Conservation (phyloP, 2,329 filamentous ascomycete species). For the Parasarocladium wereldwijsianum region DNA sequence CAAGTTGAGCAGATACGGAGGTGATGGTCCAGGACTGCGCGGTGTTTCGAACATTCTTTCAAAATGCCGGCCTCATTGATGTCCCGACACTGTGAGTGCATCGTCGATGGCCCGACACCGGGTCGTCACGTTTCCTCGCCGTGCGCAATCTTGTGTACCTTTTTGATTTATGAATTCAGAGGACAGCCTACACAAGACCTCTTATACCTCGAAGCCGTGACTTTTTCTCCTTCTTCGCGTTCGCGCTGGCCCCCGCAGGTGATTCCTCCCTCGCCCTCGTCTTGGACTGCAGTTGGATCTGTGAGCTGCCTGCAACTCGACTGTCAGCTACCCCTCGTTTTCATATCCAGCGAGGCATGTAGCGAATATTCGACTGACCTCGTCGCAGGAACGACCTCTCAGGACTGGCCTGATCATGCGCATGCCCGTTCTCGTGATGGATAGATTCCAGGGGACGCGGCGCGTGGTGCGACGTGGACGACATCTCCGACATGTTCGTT, state of each 20-base stretch:
- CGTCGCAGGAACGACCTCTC: slow-evolving; percentile 30
- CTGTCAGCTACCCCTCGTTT: slow-evolving; percentile 1
- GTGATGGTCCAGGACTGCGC: too few relatives aligned
- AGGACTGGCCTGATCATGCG: slow-evolving; percentile 15
- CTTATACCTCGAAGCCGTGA: slow-evolving; percentile 25
- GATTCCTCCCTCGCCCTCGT: slow-evolving; percentile 24
- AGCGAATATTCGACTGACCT: slow-evolving; percentile 20
- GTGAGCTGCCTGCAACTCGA: slow-evolving; percentile 25
- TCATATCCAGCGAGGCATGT: neutral
- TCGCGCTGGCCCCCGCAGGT: slow-evolving; percentile 17
- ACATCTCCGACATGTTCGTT: slow-evolving; percentile 24
- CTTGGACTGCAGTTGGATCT: slow-evolving; percentile 23
- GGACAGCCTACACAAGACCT: slow-evolving; percentile 22
- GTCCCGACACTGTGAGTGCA: too few relatives aligned
- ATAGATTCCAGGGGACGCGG: slow-evolving; percentile 23
- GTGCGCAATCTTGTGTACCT: too few relatives aligned
- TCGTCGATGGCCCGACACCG: too few relatives aligned
- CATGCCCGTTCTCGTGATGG: slow-evolving; percentile 11
- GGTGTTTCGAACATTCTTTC: too few relatives aligned
- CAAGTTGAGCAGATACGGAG: too few relatives aligned
- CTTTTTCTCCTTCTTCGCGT: slow-evolving; percentile 22
- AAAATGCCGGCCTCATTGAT: too few relatives aligned
- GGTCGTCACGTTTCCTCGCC: too few relatives aligned
- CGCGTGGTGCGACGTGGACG: slow-evolving; percentile 23
- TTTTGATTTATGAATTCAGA: too few relatives aligned